phyloP scores from a whole-genome alignment of 306 rosid genomes.

The Canavalia ensiformis region DNA sequence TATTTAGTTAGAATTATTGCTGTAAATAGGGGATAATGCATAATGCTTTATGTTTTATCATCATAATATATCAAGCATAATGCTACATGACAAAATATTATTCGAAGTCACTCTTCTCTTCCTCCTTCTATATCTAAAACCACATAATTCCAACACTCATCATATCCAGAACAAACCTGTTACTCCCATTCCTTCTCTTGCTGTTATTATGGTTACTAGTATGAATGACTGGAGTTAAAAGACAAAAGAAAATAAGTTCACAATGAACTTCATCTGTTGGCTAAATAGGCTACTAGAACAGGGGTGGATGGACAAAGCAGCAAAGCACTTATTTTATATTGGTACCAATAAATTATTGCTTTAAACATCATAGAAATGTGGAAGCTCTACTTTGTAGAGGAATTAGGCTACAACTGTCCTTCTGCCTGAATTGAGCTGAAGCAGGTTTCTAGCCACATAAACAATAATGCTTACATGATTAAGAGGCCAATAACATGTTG shows the following conservation, averaged over 20 bases:
- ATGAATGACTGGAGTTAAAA: neutral
- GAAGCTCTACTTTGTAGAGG: neutral
- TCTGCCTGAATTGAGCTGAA: neutral
- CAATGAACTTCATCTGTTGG: neutral
- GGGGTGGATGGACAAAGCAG: slow-evolving; percentile 19
- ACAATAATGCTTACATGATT: neutral
- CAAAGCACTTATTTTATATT: neutral
- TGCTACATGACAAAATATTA: too few species aligned
- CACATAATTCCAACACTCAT: neutral
- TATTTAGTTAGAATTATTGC: too few species aligned
- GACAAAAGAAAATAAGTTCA: slow-evolving; percentile 14
- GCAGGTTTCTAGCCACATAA: neutral
- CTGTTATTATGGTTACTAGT: slow-evolving; percentile 8
- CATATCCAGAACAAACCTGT: neutral
- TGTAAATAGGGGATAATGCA: too few species aligned
- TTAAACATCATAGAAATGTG: neutral
- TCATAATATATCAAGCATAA: too few species aligned
- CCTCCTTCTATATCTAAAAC: too few species aligned
- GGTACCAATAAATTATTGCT: neutral
- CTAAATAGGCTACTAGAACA: neutral
- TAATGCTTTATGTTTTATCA: too few species aligned
- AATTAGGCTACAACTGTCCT: neutral
- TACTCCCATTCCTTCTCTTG: neutral
- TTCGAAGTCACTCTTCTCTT: too few species aligned
- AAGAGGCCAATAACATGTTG: slow-evolving; percentile 20